Percentiles rank a stretch among this genome's conserved stretches.
phyloP scores from a whole-genome alignment of 331 rosid genomes.

The Quercus phellos region DNA sequence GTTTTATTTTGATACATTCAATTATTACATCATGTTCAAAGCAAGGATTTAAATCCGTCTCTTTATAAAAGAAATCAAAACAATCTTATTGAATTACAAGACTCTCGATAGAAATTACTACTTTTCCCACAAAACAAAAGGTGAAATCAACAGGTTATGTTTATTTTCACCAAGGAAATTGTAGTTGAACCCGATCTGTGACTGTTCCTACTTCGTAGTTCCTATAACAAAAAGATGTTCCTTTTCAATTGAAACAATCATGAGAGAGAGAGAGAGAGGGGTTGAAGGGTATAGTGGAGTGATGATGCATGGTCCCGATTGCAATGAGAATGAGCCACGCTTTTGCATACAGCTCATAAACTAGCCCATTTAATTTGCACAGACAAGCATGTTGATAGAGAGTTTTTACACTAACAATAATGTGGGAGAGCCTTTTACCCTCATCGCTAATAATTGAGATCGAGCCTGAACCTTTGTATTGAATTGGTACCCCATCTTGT shows the following conservation, averaged over 20 bases:
- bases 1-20: no score
- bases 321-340: slow-evolving; percentile 18
- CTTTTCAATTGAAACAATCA: slow-evolving; percentile 26
- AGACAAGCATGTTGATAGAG: slow-evolving; percentile 62
- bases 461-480: slow-evolving; percentile 32
- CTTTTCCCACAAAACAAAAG: neutral
- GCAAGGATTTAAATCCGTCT: no score
- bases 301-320: slow-evolving; percentile 51
- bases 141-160: neutral
- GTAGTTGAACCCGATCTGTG: neutral
- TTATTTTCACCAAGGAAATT: neutral
- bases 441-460: slow-evolving; percentile 33
- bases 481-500: slow-evolving; percentile 26
- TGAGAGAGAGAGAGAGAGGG: slow-evolving; percentile 9
- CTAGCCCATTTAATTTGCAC: slow-evolving; percentile 33
- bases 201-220: slow-evolving; percentile 6
- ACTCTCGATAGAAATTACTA: neutral
- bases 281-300: slow-evolving; percentile 20
- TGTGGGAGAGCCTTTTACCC: slow-evolving; percentile 11
- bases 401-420: slow-evolving; percentile 23
- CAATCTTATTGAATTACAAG: neutral
- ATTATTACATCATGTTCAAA: no score
- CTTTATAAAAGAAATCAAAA: no score
- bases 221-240: slow-evolving; percentile 14
- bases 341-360: slow-evolving; percentile 26